Conservation (phyloP, 768 basidiomycete species). For the Gymnopilus dilepis region DNA sequence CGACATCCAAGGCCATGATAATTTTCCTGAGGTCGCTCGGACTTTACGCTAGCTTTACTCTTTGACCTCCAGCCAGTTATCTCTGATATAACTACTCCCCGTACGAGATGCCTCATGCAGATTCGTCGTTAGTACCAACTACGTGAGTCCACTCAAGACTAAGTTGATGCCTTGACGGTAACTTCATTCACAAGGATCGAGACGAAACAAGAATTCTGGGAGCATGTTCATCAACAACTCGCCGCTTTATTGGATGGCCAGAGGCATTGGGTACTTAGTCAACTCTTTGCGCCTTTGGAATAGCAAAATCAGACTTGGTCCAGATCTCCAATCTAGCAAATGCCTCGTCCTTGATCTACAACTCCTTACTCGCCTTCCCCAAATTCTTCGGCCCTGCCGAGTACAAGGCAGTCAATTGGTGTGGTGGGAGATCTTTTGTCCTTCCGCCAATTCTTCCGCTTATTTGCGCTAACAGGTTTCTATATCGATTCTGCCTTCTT, state of each 20-base stretch:
- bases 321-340: slow-evolving; percentile 91
- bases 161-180: background rate
- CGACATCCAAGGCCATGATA: background rate
- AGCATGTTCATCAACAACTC: slow-evolving; percentile 71
- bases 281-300: background rate
- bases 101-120: slow-evolving; percentile 79
- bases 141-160: slow-evolving; percentile 36
- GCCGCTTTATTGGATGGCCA: slow-evolving; percentile 66
- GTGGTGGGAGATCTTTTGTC: slow-evolving; percentile 62
- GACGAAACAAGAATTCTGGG: slow-evolving; percentile 83
- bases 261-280: slow-evolving; percentile 70
- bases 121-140: slow-evolving; percentile 72
- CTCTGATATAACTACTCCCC: background rate
- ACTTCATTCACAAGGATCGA: slow-evolving; percentile 49
- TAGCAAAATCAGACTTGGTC: slow-evolving; percentile 9
- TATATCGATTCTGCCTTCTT: slow-evolving; percentile 75
- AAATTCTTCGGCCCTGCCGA: slow-evolving; percentile 64
- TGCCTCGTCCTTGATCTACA: slow-evolving; percentile 80
- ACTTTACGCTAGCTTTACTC: background rate
- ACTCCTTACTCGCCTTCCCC: slow-evolving; percentile 71
- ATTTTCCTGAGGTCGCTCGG: slow-evolving; percentile 1
- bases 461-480: slow-evolving; percentile 63
- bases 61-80: slow-evolving; percentile 8
- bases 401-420: slow-evolving; percentile 87
- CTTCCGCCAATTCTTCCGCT: background rate